Evolutionary conservation across 306 rosid species (phyloP).

Genomic region (Hylodesmum podocarpum): DNA sequence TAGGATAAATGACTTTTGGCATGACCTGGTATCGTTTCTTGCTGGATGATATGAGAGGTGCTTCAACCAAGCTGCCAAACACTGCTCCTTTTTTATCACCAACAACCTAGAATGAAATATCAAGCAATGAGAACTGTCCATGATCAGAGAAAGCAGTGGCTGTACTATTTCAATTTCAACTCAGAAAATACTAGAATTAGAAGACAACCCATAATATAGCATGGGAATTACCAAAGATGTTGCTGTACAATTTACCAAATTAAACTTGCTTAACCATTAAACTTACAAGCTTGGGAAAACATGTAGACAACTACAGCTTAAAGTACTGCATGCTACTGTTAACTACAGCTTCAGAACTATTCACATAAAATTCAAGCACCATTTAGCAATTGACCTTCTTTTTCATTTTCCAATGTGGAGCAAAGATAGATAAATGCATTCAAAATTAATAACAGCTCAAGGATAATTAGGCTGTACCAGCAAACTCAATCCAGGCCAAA

Average conservation of each 20-base stretch:
- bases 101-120: conserved; percentile 61
- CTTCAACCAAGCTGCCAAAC: conserved; percentile 94
- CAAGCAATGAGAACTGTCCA: conserved; percentile 1
- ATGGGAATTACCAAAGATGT: conserved; percentile 5
- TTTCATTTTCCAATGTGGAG: not conserved
- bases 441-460: conserved; percentile 10
- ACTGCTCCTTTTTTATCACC: conserved; percentile 85
- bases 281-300: conserved; percentile 3
- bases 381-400: not conserved
- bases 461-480: conserved; percentile 51
- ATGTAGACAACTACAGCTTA: not conserved
- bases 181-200: not conserved
- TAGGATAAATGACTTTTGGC: conserved; percentile 20
- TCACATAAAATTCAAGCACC: not conserved
- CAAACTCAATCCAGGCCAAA: conserved; percentile 86
- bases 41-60: conserved; percentile 73
- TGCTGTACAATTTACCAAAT: not conserved
- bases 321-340: not conserved
- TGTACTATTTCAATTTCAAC: not conserved
- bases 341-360: not conserved
- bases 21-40: conserved; percentile 86
- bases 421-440: conserved; percentile 2
- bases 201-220: not conserved
- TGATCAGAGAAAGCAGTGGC: not conserved
- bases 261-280: not conserved